Conservation (phyloP, 192 early-diverging fungal genomes). For the Coemansia sp. region DNA sequence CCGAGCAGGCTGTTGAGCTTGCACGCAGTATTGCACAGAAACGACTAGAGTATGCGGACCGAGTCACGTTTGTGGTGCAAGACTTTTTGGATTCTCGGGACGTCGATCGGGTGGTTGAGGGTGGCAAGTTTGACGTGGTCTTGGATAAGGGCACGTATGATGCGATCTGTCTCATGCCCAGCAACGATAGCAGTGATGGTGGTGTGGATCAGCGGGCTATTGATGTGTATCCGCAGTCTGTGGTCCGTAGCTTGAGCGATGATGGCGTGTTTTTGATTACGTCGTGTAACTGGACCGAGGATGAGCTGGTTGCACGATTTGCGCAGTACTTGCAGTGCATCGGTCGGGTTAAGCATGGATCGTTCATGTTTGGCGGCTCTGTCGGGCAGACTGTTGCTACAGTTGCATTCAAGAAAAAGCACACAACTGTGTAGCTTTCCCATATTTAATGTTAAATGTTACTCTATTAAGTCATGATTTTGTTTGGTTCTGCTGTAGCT, state of each 20-base stretch:
- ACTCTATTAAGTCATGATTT: no score
- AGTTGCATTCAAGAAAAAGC: constrained; percentile 59
- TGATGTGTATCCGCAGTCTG: constrained; percentile 58
- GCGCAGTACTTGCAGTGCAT: constrained; percentile 60
- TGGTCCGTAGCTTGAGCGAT: constrained; percentile 61
- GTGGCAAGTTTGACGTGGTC: constrained; percentile 55
- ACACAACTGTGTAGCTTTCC: no score
- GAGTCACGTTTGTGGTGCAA: constrained; percentile 56
- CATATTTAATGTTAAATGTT: no score
- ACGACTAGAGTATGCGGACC: no score
- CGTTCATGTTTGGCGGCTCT: constrained; percentile 85
- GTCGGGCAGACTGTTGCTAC: constrained; percentile 88
- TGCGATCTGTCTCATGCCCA: constrained; percentile 75
- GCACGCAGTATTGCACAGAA: constrained; percentile 65
- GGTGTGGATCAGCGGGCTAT: constrained; percentile 49
- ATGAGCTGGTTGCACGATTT: constrained; percentile 66
- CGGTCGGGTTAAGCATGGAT: constrained; percentile 75
- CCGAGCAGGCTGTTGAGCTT: constrained; percentile 69
- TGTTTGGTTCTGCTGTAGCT: no score
- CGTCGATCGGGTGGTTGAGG: constrained; percentile 33
- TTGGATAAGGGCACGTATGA: constrained; percentile 96
- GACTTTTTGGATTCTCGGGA: constrained; percentile 59
- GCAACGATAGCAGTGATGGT: constrained; percentile 14
- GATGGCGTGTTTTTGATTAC: constrained; percentile 75
- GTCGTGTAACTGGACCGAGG: constrained; percentile 91